Evolutionary conservation across 352 stramenopile genomes (phyloP), one percentile per base, ranked within the genome.

Genomic region (Pythium sp.): DNA sequence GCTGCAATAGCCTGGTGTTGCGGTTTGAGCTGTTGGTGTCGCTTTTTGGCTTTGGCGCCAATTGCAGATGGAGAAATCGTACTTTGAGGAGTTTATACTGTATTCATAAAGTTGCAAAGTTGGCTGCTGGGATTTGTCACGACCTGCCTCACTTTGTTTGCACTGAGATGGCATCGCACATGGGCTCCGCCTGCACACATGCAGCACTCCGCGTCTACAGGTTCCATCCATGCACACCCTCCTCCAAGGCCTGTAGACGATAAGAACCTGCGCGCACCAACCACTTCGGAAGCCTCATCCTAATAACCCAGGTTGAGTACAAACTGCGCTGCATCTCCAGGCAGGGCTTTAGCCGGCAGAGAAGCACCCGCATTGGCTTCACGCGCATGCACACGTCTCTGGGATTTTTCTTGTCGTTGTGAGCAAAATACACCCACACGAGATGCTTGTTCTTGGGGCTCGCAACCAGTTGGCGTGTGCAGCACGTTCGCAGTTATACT

Each of bases 351-450:
- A 26, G 36, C 36, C 15, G 36, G 5, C 0, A 15, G 36, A 62
- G 43, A 62, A 62, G 18, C 56, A 24, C 22, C 49, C 28, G 3
- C 49, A 34, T 57, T 34, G n/a, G 15, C 14, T 47, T 34, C 20
- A 43, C 30, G 30, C 30, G 30, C 30, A 32, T 32, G 12, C 58
- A 49, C 11, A 36, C 22, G 20, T 32, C 22, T 0, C 12, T 41
- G 1, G 24, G 26, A 65, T 49, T 65, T 46, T 65, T 65, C 59
- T 65, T 65, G 59, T 65, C 26, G 59, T 11, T 20, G 11, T 12
- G 18, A 28, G 7, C 20, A 8, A 14, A 55, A 38, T 32, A 41
- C 9, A 65, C 59, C 26, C 59, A 65, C 41, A 11, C 20, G 3
- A 20, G 26, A 5, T 22, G 28, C 20, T 43, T 43, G 26, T 65